These are phyloP conservation scores for Pyrus pyrifolia DNA, from an alignment of 306 rosid species.

Conservation along the genomic window DNA sequence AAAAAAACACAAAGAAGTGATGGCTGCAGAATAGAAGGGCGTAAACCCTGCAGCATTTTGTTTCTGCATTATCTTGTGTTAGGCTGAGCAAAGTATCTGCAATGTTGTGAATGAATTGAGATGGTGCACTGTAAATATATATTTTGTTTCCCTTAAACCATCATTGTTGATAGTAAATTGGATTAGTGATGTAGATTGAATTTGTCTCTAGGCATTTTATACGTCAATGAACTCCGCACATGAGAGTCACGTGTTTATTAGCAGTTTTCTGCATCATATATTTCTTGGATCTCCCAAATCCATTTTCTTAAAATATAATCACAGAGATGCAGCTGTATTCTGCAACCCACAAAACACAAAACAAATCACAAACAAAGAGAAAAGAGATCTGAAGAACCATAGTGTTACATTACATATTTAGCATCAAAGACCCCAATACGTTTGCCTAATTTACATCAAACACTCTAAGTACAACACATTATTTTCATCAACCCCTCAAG, in stretches of 20 bases:
- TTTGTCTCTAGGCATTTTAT: neutral
- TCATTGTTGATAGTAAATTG: neutral
- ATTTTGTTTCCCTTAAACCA: neutral
- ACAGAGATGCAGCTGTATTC: no score
- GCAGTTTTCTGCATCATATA: neutral
- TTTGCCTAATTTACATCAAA: neutral
- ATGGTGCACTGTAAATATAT: neutral
- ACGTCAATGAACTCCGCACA: neutral
- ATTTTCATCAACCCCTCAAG: neutral
- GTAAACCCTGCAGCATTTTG: conserved; percentile 26
- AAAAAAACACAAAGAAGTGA: neutral
- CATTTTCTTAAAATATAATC: neutral
- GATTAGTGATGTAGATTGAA: neutral
- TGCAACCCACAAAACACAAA: neutral
- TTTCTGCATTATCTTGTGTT: neutral
- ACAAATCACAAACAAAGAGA: neutral
- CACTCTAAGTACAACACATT: neutral
- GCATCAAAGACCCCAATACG: neutral
- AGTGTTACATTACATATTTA: neutral
- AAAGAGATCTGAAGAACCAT: neutral
- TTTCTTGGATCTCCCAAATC: neutral
- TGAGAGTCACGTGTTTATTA: neutral
- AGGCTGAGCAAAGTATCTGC: conserved; percentile 13
- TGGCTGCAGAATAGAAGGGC: conserved; percentile 4
- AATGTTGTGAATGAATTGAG: conserved; percentile 3